Evolutionary conservation across 345 rosid genomes (phyloP).

Genomic region (Pistacia atlantica): DNA sequence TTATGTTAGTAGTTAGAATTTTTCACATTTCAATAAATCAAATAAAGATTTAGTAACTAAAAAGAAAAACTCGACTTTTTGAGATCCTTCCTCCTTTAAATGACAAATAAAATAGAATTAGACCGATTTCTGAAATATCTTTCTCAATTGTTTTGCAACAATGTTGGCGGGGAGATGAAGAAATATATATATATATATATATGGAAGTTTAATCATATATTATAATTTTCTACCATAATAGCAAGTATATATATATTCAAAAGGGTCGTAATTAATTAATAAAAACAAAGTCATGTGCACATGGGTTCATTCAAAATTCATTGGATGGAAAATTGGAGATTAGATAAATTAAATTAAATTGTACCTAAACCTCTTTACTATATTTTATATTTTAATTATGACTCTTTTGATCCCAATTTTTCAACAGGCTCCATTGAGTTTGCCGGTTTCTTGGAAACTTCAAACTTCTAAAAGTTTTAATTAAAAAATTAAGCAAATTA

Average conservation of each 20-base stretch:
- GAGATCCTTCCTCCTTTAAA: no score
- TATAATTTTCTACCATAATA: not conserved
- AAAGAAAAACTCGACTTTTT: no score
- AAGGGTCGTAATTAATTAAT: not conserved
- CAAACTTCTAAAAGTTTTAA: no score
- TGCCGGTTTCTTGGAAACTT: not conserved
- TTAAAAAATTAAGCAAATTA: no score
- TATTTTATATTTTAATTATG: not conserved
- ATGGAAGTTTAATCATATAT: not conserved
- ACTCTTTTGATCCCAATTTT: not conserved
- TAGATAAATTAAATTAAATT: not conserved
- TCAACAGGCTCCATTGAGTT: not conserved
- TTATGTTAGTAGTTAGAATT: no score
- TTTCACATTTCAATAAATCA: no score
- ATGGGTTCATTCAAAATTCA: not conserved
- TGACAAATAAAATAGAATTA: no score
- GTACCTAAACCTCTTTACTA: not conserved
- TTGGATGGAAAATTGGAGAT: not conserved
- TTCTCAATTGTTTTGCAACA: no score
- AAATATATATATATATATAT: no score
- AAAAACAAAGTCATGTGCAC: slow-evolving; percentile 9
- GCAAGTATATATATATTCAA: not conserved
- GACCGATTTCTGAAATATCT: no score
- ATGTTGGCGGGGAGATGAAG: no score
- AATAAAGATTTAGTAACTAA: no score